phyloP scores from a whole-genome alignment of 2,329 filamentous ascomycete genomes.

The Phialophora verrucosa region DNA sequence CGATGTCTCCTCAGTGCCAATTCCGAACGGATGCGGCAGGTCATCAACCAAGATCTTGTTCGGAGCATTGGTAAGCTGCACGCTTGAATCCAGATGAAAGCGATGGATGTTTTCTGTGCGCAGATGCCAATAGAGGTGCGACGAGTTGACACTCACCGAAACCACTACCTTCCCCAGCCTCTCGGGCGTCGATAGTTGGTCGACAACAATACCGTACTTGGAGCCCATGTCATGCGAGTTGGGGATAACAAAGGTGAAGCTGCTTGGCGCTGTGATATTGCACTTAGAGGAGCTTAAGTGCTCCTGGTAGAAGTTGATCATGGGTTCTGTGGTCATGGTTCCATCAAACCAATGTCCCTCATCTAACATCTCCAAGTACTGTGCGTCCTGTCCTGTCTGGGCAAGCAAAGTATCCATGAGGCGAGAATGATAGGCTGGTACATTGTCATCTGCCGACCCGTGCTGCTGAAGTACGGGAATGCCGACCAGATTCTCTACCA shows the following conservation, averaged over 20 bases:
- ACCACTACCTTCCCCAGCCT: constrained; percentile 58
- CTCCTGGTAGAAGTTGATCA: constrained; percentile 56
- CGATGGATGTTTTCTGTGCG: constrained; percentile 53
- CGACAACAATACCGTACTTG: constrained; percentile 58
- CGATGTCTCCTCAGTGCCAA: constrained; percentile 35
- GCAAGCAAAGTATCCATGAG: constrained; percentile 58
- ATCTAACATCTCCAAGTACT: constrained; percentile 58
- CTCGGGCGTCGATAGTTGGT: constrained; percentile 58
- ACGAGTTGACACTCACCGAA: constrained; percentile 14
- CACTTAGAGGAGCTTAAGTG: constrained; percentile 41
- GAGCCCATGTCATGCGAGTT: constrained; percentile 60
- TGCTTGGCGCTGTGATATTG: constrained; percentile 37
- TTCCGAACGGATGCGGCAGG: constrained; percentile 30
- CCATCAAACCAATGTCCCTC: constrained; percentile 62
- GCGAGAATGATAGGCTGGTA: constrained; percentile 63
- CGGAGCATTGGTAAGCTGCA: constrained; percentile 19
- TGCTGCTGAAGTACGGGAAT: constrained; percentile 64
- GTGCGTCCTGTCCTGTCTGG: constrained; percentile 50
- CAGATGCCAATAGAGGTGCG: constrained; percentile 46
- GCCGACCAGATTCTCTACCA: constrained; percentile 58
- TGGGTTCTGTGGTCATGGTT: constrained; percentile 58
- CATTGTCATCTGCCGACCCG: constrained; percentile 62
- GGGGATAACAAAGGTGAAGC: constrained; percentile 58
- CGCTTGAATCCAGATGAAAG: constrained; percentile 43
- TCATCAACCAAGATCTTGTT: constrained; percentile 30